Conservation (phyloP, 1,139 yeast species). For the Starmera stellimalicola region DNA sequence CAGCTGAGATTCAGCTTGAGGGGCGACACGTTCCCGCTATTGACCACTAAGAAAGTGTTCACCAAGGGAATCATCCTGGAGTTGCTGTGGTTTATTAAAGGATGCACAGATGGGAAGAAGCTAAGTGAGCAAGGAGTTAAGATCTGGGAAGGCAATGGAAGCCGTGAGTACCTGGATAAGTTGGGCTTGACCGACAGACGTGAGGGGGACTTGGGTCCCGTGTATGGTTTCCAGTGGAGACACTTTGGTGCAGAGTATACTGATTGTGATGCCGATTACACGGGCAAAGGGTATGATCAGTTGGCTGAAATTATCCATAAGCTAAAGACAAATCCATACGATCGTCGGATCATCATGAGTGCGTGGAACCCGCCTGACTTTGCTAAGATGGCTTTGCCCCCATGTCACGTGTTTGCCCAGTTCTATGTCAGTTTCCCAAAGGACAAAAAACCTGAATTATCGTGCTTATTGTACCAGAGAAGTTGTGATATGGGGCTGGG, state of each 20-base stretch:
- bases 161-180: conserved; percentile 78
- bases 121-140: conserved; percentile 77
- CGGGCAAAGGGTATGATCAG: conserved; percentile 88
- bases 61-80: conserved; percentile 85
- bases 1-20: conserved; percentile 76
- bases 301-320: conserved; percentile 70
- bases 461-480: conserved; percentile 88
- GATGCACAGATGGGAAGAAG: conserved; percentile 79
- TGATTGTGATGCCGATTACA: conserved; percentile 80
- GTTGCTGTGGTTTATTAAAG: conserved; percentile 84
- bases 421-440: conserved; percentile 81
- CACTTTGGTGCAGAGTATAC: conserved; percentile 92
- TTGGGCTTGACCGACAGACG: conserved; percentile 73
- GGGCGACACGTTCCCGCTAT: conserved; percentile 68
- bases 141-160: conserved; percentile 99
- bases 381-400: conserved; percentile 91
- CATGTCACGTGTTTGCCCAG: conserved; percentile 95
- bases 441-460: conserved; percentile 52
- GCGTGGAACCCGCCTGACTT: conserved; percentile 99
- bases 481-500: conserved; percentile 99
- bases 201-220: conserved; percentile 96
- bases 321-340: conserved; percentile 82
- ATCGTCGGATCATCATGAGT: conserved; percentile 84
- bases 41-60: conserved; percentile 90
- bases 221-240: conserved; percentile 98